Conservation (phyloP, 2,329 filamentous ascomycete species). For the Pyrenophora teres region DNA sequence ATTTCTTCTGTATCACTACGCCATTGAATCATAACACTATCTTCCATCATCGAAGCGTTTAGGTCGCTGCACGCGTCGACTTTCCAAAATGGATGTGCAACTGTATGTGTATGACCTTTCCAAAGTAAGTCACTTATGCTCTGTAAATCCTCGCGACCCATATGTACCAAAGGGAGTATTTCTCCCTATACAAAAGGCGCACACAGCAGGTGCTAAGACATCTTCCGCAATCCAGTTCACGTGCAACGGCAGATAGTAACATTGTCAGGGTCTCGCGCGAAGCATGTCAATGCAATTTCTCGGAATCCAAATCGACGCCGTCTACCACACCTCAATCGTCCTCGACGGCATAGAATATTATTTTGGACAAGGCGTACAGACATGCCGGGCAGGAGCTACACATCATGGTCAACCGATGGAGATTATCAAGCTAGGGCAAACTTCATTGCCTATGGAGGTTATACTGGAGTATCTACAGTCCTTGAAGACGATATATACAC, state of each 20-base stretch:
- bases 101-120: conserved; percentile 60
- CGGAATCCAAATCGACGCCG: conserved; percentile 79
- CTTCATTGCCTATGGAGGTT: conserved; percentile 77
- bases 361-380: conserved; percentile 86
- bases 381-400: conserved; percentile 77
- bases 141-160: no score
- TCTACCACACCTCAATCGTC: conserved; percentile 93
- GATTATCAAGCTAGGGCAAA: conserved; percentile 73
- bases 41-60: neutral
- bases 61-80: neutral
- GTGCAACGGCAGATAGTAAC: neutral
- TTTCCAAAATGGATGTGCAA: conserved; percentile 53
- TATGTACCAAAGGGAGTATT: neutral
- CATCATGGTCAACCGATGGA: conserved; percentile 87
- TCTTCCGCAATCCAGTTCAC: no score
- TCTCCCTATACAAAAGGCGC: neutral
- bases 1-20: neutral
- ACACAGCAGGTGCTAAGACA: neutral
- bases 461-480: conserved; percentile 88
- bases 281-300: conserved; percentile 62
- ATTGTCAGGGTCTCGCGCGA: conserved; percentile 58
- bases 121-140: conserved; percentile 32
- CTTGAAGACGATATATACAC: conserved; percentile 78
- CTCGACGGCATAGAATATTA: conserved; percentile 85
- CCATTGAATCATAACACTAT: neutral